Evolutionary conservation across 2,329 filamentous ascomycete genomes (phyloP).

Genomic region (Botrytis medusae): DNA sequence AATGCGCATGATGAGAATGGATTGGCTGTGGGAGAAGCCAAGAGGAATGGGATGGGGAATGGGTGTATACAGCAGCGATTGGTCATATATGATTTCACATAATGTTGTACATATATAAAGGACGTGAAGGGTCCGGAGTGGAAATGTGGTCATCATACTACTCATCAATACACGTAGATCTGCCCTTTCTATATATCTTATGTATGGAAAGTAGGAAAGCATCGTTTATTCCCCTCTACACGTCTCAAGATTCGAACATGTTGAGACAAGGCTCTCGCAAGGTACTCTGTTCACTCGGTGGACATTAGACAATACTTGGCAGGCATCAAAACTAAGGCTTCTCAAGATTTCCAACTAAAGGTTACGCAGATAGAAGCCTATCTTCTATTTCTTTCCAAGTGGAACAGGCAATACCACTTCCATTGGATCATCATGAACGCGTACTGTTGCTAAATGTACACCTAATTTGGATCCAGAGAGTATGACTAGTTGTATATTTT

Average conservation of each 20-base stretch:
- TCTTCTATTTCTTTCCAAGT: not conserved
- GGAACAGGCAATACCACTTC: not conserved
- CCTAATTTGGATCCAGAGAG: not conserved
- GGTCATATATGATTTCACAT: conserved; percentile 69
- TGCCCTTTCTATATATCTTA: not conserved
- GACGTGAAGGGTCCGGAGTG: not conserved
- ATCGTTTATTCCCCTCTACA: not conserved
- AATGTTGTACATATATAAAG: not conserved
- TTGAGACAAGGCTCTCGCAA: not conserved
- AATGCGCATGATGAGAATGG: not conserved
- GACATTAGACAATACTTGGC: not conserved
- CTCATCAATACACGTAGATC: not conserved
- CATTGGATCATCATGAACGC: not conserved
- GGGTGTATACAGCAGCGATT: conserved; percentile 50
- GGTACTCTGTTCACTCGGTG: not conserved
- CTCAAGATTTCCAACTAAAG: not conserved
- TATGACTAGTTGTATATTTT: not conserved
- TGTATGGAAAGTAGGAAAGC: not conserved
- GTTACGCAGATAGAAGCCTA: not conserved
- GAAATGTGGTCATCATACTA: not conserved
- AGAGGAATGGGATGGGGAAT: not conserved
- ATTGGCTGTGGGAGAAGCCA: too few relatives aligned
- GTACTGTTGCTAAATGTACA: not conserved
- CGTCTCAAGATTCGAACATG: not conserved
- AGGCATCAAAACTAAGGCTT: not conserved